Base-by-base conservation (phyloP, 495 filamentous ascomycete species). In the Penicillium coprophilum region DNA sequence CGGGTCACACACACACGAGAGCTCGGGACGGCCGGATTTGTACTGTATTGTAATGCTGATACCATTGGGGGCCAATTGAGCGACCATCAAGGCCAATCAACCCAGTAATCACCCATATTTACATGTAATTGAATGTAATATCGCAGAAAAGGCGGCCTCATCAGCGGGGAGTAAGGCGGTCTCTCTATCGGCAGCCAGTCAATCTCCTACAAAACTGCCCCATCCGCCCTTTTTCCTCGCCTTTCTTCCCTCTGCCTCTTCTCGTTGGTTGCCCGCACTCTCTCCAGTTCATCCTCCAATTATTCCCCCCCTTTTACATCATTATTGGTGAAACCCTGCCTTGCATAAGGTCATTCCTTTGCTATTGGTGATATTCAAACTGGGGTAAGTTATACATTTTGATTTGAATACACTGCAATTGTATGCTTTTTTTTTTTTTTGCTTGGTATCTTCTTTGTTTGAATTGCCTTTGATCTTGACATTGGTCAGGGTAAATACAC, bases 201-300 rank as follows among this genome's bases (percentile, higher is more conserved):
- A 58, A 40, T 53, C 43, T 44, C 47, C 43, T 77, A 77, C 73
- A 79, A 69, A 76, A 76, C 52, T 77, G 72, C 74, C 69, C 74
- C 73, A 75, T 77, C 73, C 72, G 69, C 71, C 64, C 71, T 74
- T 69, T 69, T 72, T 67, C 63, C 70, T 66, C 64, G 50, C 68
- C 70, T 76, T 68, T 61, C 68, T 64, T 65, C 61, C 61, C 62
- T 72, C 71, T 75, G 73, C 71, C 72, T 61, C 62, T 65, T 76
- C 75, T 77, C 73, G 75, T 77, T 77, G 75, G 73, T 74, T 68
- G 65, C 73, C 73, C 70, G 59, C n/a, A n/a, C 57, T 60, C 61
- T 64, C 62, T 68, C 67, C 59, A 55, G 56, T 56, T 60, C 43
- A 36, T 53, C 65, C 63, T 63, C 66, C 66, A 69, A 69, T 64